Percentiles rank a stretch among this genome's conserved stretches.
These are phyloP conservation scores for Notholithocarpus densiflorus DNA, from an alignment of 306 rosid genomes.

Conservation along the genomic window DNA sequence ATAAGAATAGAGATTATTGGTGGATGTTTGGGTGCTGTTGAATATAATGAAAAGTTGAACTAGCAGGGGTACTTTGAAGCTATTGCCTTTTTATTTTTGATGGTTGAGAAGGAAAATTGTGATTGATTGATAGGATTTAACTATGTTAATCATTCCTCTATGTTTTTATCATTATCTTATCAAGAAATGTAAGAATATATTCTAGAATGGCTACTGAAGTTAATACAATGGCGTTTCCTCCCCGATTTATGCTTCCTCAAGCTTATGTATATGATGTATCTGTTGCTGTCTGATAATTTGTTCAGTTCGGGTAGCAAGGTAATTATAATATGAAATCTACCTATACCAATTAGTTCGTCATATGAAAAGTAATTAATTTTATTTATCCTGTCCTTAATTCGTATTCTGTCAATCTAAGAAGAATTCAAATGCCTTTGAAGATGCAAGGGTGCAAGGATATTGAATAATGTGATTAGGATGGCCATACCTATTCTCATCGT, in stretches of 20 bases:
- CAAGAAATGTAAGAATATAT: neutral
- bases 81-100: slow-evolving; percentile 8
- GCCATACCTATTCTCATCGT: neutral
- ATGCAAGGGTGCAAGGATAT: neutral
- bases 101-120: slow-evolving; percentile 7
- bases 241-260: neutral
- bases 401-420: neutral
- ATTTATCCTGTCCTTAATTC: neutral
- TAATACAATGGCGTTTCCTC: neutral
- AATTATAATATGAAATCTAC: no score
- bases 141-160: neutral
- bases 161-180: neutral
- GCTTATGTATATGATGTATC: no score
- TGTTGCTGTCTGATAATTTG: no score
- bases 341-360: no score
- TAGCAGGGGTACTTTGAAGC: neutral
- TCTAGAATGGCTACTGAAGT: neutral
- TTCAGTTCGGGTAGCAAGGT: no score
- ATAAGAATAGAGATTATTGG: neutral
- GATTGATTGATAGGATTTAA: neutral
- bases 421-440: neutral
- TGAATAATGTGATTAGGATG: neutral
- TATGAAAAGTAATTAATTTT: neutral
- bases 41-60: slow-evolving; percentile 6
- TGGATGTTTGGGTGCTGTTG: slow-evolving; percentile 17